Percentiles rank a stretch among this genome's conserved stretches.
Conservation (phyloP, 495 filamentous ascomycete species). For the Podospora bellae-mahoneyi region DNA sequence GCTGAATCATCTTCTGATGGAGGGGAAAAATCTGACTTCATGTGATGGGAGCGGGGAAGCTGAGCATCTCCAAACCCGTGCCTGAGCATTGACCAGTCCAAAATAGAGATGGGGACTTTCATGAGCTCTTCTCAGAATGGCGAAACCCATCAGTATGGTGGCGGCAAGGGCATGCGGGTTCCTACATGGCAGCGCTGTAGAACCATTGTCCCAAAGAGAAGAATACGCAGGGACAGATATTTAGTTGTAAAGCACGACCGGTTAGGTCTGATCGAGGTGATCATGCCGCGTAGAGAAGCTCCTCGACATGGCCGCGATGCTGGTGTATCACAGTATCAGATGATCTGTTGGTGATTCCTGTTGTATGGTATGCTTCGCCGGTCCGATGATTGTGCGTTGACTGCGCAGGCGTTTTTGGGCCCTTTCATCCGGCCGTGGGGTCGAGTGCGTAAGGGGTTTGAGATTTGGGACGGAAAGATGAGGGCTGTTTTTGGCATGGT, state of each 20-base stretch:
- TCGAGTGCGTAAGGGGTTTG: background rate
- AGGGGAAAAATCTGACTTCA: background rate
- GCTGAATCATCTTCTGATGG: background rate
- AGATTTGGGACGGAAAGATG: background rate
- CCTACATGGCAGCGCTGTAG: background rate
- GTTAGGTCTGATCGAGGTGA: background rate
- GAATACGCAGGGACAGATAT: background rate
- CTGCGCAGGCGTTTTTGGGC: background rate
- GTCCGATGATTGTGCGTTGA: background rate
- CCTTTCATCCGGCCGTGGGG: background rate
- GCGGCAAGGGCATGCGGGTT: background rate
- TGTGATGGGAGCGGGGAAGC: background rate
- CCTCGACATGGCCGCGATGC: background rate
- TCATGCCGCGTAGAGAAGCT: background rate
- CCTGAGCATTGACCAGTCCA: background rate
- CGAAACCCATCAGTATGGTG: background rate
- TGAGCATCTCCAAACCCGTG: background rate
- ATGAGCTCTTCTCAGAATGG: background rate
- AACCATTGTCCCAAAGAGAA: background rate
- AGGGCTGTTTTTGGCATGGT: conserved; percentile 15
- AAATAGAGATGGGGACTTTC: background rate
- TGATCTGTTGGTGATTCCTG: background rate
- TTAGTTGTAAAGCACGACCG: background rate
- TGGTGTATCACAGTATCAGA: conserved; percentile 4
- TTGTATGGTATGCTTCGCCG: background rate